A percentile compares a stretch with the other conserved stretches of the same genome.
phyloP scores from a whole-genome alignment of 2,329 filamentous ascomycete genomes.

The Alternaria ethzedia region DNA sequence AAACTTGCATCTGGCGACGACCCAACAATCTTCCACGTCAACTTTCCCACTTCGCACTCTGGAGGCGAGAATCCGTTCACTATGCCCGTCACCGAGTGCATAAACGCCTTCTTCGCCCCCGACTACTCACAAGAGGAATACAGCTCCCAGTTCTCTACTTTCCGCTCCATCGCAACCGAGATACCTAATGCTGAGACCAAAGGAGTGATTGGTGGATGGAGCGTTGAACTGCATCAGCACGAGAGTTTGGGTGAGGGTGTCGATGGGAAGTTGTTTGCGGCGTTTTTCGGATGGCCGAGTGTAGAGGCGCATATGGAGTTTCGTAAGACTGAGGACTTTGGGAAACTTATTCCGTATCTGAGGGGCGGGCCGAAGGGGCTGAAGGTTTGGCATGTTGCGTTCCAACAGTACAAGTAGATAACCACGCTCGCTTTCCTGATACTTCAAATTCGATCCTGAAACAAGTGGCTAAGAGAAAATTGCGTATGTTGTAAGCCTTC shows the following conservation, averaged over 20 bases:
- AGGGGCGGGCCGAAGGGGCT: constrained; percentile 51
- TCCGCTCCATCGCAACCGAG: constrained; percentile 45
- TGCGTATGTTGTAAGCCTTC: background rate
- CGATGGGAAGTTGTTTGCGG: constrained; percentile 49
- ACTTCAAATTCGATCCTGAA: background rate
- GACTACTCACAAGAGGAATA: constrained; percentile 31
- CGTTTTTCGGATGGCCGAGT: constrained; percentile 60
- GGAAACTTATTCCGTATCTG: constrained; percentile 49
- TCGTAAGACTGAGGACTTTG: constrained; percentile 55
- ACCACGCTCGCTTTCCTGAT: background rate
- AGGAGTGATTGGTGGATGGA: constrained; percentile 45
- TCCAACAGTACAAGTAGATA: constrained; percentile 16
- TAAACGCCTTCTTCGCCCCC: constrained; percentile 52
- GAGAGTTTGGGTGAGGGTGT: constrained; percentile 27
- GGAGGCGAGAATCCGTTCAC: constrained; percentile 37
- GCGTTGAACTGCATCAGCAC: constrained; percentile 35
- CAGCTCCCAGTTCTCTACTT: constrained; percentile 44
- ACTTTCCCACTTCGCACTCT: constrained; percentile 27
- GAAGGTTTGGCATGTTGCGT: constrained; percentile 49
- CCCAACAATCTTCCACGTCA: constrained; percentile 44
- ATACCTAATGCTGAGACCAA: constrained; percentile 32
- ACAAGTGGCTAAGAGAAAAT: background rate
- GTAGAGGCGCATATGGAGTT: constrained; percentile 58
- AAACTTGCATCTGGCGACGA: constrained; percentile 32
- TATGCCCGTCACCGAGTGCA: constrained; percentile 59